Conservation (phyloP, 1,284 basidiomycete species). For the Ceratobasidium sp. region DNA sequence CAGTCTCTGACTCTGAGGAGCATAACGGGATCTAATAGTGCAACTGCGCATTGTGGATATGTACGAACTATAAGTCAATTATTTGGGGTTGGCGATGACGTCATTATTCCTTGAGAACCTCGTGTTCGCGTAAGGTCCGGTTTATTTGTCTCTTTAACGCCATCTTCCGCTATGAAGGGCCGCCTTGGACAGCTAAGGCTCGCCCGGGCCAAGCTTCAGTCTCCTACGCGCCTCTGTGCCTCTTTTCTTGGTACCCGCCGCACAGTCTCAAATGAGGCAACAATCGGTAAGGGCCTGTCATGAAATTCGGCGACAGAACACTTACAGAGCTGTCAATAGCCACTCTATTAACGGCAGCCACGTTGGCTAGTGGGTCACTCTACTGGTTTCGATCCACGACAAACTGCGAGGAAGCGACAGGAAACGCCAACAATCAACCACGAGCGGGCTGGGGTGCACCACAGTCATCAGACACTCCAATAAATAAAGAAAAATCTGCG, state of each 20-base stretch:
- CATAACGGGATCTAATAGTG: not conserved
- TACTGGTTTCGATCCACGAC: constrained; percentile 13
- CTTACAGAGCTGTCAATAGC: not conserved
- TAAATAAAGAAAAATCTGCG: constrained; percentile 15
- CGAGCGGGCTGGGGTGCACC: not conserved
- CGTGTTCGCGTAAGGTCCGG: not conserved
- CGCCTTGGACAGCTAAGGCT: constrained; percentile 12
- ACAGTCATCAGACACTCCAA: constrained; percentile 12
- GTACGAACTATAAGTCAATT: constrained; percentile 30
- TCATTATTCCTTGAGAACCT: not conserved
- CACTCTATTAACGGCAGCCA: constrained; percentile 14
- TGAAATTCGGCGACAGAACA: not conserved
- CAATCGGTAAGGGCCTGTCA: not conserved
- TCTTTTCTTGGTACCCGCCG: not conserved
- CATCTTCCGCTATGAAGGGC: not conserved
- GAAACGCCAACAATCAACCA: not conserved
- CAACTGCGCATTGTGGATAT: not conserved
- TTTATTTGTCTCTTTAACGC: not conserved
- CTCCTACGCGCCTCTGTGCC: not conserved
- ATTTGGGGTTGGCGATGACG: constrained; percentile 5
- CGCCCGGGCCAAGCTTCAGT: constrained; percentile 3
- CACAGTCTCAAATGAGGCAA: not conserved
- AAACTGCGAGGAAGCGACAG: constrained; percentile 35
- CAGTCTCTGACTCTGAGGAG: constrained; percentile 29
- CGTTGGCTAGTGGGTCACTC: constrained; percentile 14